Percentiles rank a stretch among this genome's conserved stretches.
These are phyloP conservation scores for Populus simonii DNA, from an alignment of 345 rosid species.

Conservation along the genomic window DNA sequence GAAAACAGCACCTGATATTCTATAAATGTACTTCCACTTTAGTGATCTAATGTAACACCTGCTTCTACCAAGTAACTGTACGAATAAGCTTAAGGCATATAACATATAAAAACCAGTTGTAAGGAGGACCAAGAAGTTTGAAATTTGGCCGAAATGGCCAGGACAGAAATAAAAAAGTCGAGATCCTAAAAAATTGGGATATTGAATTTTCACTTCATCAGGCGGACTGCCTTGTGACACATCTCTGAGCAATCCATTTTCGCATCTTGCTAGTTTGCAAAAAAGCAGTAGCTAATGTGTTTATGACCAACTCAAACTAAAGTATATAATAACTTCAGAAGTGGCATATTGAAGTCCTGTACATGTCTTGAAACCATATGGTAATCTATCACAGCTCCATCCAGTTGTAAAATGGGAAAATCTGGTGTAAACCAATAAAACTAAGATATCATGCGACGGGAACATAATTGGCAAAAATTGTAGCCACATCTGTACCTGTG, in stretches of 20 bases:
- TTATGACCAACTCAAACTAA: too few species aligned
- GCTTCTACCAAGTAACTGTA: background rate
- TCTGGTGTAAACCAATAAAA: background rate
- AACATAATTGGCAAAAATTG: background rate
- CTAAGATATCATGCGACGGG: background rate
- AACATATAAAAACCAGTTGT: too few species aligned
- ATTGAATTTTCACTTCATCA: too few species aligned
- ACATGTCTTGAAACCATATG: background rate
- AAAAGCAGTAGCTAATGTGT: too few species aligned
- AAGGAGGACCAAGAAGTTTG: too few species aligned
- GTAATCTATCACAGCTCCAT: background rate
- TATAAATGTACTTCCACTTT: background rate
- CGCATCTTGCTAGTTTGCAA: background rate
- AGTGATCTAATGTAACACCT: background rate
- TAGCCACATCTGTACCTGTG: constrained; percentile 54
- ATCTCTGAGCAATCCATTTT: background rate
- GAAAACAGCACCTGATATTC: background rate
- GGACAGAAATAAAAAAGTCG: too few species aligned
- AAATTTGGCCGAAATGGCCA: too few species aligned
- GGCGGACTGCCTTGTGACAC: too few species aligned
- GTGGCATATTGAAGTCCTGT: background rate
- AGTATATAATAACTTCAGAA: background rate
- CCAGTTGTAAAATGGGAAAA: too few species aligned
- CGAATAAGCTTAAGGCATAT: too few species aligned
- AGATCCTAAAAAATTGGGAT: too few species aligned